Conservation (phyloP, 2,329 filamentous ascomycete species). For the Aureobasidium sp. region DNA sequence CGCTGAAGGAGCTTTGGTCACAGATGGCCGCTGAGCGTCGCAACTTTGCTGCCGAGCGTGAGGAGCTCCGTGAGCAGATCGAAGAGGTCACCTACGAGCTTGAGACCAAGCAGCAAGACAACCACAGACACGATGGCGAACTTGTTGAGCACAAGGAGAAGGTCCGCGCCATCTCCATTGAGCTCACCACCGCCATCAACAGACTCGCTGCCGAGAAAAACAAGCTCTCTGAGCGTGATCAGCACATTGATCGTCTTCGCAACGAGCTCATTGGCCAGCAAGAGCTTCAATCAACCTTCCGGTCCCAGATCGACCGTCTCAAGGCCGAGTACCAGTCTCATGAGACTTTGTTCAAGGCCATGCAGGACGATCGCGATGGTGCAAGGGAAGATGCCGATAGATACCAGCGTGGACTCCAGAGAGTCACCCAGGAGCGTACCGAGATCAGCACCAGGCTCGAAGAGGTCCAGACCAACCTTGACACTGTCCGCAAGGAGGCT, state of each 20-base stretch:
- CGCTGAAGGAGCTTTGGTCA: conserved; percentile 27
- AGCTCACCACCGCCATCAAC: conserved; percentile 23
- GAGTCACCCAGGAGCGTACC: conserved; percentile 24
- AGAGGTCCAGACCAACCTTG: conserved; percentile 23
- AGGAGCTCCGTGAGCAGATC: conserved; percentile 25
- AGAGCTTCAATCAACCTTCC: conserved; percentile 20
- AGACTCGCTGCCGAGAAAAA: conserved; percentile 23
- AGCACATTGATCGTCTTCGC: conserved; percentile 23
- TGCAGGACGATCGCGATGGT: conserved; percentile 24
- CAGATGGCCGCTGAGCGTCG: conserved; percentile 26
- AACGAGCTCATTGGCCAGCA: conserved; percentile 23
- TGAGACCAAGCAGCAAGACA: conserved; percentile 22
- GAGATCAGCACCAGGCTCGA: conserved; percentile 24
- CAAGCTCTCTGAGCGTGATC: conserved; percentile 25
- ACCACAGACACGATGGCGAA: conserved; percentile 20
- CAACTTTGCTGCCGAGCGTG: conserved; percentile 24
- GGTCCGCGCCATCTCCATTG: conserved; percentile 21
- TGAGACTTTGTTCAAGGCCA: conserved; percentile 19
- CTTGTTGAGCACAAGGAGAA: conserved; percentile 25
- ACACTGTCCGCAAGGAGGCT: conserved; percentile 24
- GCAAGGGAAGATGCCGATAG: conserved; percentile 24
- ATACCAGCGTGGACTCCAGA: conserved; percentile 23
- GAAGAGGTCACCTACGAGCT: conserved; percentile 25
- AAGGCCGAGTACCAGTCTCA: conserved; percentile 23
- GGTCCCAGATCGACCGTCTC: conserved; percentile 24